Evolutionary conservation across 2,329 filamentous ascomycete species (phyloP).

Genomic region (Alternaria viburni): DNA sequence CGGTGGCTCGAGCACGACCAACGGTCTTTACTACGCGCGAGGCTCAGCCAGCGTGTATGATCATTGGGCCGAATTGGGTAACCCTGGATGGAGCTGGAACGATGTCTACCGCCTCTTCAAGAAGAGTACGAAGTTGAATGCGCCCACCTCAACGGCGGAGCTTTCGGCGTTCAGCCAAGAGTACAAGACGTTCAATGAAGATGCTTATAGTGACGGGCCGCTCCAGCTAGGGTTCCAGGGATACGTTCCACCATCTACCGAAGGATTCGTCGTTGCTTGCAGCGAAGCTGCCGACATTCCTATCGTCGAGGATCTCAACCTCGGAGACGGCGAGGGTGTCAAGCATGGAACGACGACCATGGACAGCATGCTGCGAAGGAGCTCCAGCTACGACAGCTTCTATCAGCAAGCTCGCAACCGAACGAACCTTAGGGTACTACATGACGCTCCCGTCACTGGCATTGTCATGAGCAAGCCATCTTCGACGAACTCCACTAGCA

Average conservation of each 20-base stretch:
- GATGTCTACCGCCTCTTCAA: conserved; percentile 28
- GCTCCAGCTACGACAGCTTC: conserved; percentile 41
- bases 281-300: conserved; percentile 38
- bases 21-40: conserved; percentile 45
- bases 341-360: conserved; percentile 42
- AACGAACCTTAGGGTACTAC: conserved; percentile 37
- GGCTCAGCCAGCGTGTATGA: conserved; percentile 50
- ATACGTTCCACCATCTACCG: conserved; percentile 35
- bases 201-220: conserved; percentile 33
- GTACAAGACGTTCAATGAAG: conserved; percentile 38
- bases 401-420: conserved; percentile 36
- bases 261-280: conserved; percentile 36
- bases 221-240: conserved; percentile 40
- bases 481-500: background rate
- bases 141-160: conserved; percentile 26
- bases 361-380: conserved; percentile 25
- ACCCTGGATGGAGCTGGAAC: conserved; percentile 59
- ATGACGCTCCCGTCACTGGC: conserved; percentile 34
- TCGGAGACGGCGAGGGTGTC: conserved; percentile 35
- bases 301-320: conserved; percentile 43
- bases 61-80: conserved; percentile 64
- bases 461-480: conserved; percentile 25
- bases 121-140: conserved; percentile 39
- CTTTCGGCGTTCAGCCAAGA: conserved; percentile 33
- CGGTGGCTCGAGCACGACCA: conserved; percentile 43